These are phyloP conservation scores for Vaccinium macrocarpon DNA, from an alignment of 148 eudicot genomes.

Conservation along the genomic window DNA sequence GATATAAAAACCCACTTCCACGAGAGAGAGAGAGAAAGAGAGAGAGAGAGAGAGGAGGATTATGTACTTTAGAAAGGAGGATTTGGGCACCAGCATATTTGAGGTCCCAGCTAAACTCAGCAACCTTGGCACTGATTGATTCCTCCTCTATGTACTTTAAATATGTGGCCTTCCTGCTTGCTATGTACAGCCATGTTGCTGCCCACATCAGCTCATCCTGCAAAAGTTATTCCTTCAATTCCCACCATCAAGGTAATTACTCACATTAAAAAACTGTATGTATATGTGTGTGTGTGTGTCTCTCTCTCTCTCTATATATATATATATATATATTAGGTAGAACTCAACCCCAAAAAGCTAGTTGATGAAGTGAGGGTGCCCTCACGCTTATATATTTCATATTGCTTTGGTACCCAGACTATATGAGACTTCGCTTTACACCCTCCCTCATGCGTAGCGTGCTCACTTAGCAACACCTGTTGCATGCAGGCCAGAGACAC, in stretches of 20 bases:
- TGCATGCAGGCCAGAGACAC: too few species aligned
- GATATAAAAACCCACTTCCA: neutral
- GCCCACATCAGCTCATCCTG: conserved; percentile 96
- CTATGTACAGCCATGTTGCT: conserved; percentile 78
- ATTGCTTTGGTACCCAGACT: too few species aligned
- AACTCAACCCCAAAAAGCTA: too few species aligned
- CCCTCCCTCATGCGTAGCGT: too few species aligned
- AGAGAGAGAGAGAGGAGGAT: neutral
- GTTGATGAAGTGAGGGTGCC: too few species aligned
- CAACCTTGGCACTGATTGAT: conserved; percentile 44
- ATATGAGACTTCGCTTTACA: too few species aligned
- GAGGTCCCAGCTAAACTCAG: conserved; percentile 90
- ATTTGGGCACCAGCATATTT: conserved; percentile 83
- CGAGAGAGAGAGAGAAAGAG: conserved; percentile 3
- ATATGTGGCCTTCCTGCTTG: conserved; percentile 44
- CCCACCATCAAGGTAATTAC: neutral
- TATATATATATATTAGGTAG: too few species aligned
- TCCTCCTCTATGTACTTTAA: conserved; percentile 54
- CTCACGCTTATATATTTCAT: too few species aligned
- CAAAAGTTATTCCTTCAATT: neutral
- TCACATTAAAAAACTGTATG: too few species aligned
- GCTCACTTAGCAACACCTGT: too few species aligned
- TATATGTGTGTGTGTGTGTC: too few species aligned
- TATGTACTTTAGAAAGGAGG: conserved; percentile 62
- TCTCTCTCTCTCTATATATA: too few species aligned